Base-by-base conservation (phyloP, 108 stramenopile genomes). In the Conticribra weissflogii region DNA sequence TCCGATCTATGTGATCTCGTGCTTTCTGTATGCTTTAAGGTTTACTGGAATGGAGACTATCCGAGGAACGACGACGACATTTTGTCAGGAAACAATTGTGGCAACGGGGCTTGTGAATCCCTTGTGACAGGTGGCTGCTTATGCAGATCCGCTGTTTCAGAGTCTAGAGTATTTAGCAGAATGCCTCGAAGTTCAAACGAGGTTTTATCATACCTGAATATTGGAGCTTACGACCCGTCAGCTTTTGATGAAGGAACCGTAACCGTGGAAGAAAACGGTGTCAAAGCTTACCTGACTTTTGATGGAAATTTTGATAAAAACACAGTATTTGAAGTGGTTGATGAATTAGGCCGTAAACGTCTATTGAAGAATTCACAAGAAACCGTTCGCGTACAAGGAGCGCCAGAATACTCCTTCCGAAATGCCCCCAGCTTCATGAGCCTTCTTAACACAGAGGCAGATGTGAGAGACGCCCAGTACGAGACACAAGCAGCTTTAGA, bases 401-500 rank as follows among this genome's bases (percentile, higher is more conserved):
- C 31, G 3, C 18, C 50, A 7, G 27, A 28, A 3, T 66, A 45
- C 19, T 47, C 63, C 21, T 81, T 84, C 73, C 66, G 70, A 15
- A 80, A 78, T 68, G 74, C 81, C 8, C 46, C 56, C 0, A 63
- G 67, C 14, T 83, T 78, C 53, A 72, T 62, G 27, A 66, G 49
- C 29, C 34, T 85, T 19, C 36, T 41, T 12, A 41, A 41, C 36
- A 34, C 34, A 15, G 68, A 71, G 28, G 49, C 70, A 0, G 70
- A 76, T 55, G 17, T 57, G 16, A 71, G 82, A 27, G 82, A 83
- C 56, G 64, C 71, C 12, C 8, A 34, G 3, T 70, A 76, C 23
- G 83, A 84, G 54, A 84, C 78, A n/a, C 78, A 84, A 23, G 79
- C 74, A 15, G 66, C 61, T 2, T 23, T 84, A 32, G 78, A 83